Base-by-base conservation (phyloP, 164 flowering plant species). In the Chimonanthus praecox region DNA sequence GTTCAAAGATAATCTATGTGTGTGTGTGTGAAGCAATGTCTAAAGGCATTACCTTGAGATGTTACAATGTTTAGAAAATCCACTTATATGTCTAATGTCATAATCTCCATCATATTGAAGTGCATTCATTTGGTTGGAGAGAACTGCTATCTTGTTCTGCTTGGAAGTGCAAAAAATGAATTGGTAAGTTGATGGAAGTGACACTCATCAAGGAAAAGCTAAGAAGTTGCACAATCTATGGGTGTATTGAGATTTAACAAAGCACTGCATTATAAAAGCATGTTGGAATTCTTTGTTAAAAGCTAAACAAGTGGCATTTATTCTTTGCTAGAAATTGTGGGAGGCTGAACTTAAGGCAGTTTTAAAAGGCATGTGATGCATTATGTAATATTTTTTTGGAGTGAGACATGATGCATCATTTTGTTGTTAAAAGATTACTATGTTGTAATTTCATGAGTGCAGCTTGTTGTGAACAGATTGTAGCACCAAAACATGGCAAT, bases 71-170 rank as follows among this genome's bases (percentile, higher is more conserved):
- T 84, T 78, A 54, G 84, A 75, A 69, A 72, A 67, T 58, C 73
- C 71, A 33, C 49, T 58, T 21, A 45, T 72, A 9, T 78, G 80
- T 69, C 78, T 82, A 58, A 73, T 50, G 50, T 65, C 58, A 45
- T 83, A 80, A 70, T 87, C 90, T 72, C 80, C 83, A 73, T 86
- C 87, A 71, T 13, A 72, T 7, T 75, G 60, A 61, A 64, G 74
- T 10, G 72, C 46, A 71, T 72, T 81, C 44, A 58, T 61, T 78
- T 84, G 73, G 74, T 73, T 79, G 54, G 84, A 73, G 49, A 74
- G 87, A 54, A 84, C 80, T 50, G 87, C 90, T 13, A 75, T 75
- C 1, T 81, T 76, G 18, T 88, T 79, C 90, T 86, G 92, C 83
- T n/a, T 5, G 62, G 4, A 44, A 64, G 6, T 33, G 54, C 7